Percentiles rank a stretch among this genome's conserved stretches.
These are phyloP conservation scores for Iris pallida DNA, from an alignment of 116 monocot genomes.

Conservation along the genomic window DNA sequence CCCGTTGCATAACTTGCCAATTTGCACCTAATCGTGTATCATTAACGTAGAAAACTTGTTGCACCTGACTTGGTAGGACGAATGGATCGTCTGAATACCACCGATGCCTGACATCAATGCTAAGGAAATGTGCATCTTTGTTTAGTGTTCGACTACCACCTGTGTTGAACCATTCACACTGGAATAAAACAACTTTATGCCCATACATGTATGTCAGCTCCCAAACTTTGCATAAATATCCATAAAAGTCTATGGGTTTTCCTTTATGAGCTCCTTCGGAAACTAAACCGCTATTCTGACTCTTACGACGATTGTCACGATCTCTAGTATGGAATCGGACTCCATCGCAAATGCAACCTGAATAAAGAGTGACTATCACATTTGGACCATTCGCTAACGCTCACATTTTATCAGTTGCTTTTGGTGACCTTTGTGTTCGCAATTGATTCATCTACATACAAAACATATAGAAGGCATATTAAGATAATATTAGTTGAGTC, in stretches of 20 bases:
- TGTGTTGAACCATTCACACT: neutral
- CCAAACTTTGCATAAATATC: neutral
- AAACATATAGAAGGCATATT: too few species aligned
- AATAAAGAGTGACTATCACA: neutral
- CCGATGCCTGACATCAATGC: neutral
- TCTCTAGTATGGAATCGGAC: neutral
- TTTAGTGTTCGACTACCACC: neutral
- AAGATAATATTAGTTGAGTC: too few species aligned
- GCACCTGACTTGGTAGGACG: neutral
- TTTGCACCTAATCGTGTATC: neutral
- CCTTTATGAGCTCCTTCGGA: neutral
- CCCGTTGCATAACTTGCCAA: neutral
- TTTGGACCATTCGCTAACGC: neutral
- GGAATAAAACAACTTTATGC: neutral
- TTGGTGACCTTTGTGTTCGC: neutral
- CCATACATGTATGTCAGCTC: neutral
- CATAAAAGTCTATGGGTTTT: neutral
- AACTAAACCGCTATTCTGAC: too few species aligned
- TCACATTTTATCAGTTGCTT: neutral
- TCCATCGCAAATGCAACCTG: neutral
- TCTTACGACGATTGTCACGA: too few species aligned
- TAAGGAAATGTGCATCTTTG: neutral
- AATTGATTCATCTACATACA: neutral
- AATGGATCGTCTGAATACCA: neutral
- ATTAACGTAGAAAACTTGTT: neutral